Evolutionary conservation across 2,329 filamentous ascomycete genomes (phyloP), one percentile per base, ranked within the genome.

Genomic region (Neophaeococcomyces aloes): DNA sequence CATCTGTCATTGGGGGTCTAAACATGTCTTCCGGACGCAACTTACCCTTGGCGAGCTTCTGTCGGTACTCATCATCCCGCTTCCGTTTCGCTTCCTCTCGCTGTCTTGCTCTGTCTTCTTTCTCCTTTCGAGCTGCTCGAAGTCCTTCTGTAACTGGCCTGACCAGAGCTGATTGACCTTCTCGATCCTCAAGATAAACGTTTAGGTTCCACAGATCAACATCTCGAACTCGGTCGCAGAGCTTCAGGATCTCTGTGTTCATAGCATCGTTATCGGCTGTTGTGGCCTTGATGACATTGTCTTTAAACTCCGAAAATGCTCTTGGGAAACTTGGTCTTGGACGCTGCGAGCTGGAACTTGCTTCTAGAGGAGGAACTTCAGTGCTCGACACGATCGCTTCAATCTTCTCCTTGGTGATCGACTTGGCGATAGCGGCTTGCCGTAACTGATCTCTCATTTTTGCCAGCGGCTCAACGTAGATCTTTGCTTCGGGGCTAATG

Each of bases 181-280:
- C 72, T 38, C 86, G 77, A 57, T 95, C 88, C 58, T 95, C 88
- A 1, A 95, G 78, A 57, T 93, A 93, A 46, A 95, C 82, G 29
- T 82, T 85, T 0, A 93, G 68, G 46, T 88, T 79, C 56, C 84
- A 88, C 8, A 95, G 76, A 45, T 88, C 79, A 7, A 78, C 72
- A 60, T 95, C 85, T 41, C 88, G 83, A 33, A 95, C 76, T 14
- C 75, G 72, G 59, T 94, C 89, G 52, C 83, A 91, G 36, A 94
- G 74, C 0, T 70, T 64, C 1, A 95, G 76, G 29, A 91, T 78
- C 3, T 82, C 75, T 58, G 86, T 85, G 47, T 82, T 78, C 1
- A 77, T 69, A 1, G 68, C 65, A 38, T 66, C 63, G 42, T 65
- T 59, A 21, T 58, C 58, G 7, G 64, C 61, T 1, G 84, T 61